Evolutionary conservation across 179 eudicot species (phyloP).

Genomic region (Nepenthes alata): DNA sequence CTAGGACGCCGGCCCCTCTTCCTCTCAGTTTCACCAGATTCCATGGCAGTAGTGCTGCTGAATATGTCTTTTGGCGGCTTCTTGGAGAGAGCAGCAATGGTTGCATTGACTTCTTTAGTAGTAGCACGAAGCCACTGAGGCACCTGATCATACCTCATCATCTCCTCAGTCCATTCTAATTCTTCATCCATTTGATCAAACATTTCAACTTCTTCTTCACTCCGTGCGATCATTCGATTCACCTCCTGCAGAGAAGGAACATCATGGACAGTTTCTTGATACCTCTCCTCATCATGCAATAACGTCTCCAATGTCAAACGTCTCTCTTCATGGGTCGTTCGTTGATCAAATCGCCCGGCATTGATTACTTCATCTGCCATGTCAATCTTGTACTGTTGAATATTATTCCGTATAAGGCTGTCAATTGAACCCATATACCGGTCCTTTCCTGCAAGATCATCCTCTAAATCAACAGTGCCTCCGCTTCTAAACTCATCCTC

Average conservation of each 20-base stretch:
- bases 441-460: conserved; percentile 96
- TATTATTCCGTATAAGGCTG: conserved; percentile 86
- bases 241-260: conserved; percentile 98
- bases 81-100: conserved; percentile 62
- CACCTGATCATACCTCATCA: conserved; percentile 73
- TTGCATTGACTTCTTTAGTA: conserved; percentile 66
- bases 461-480: conserved; percentile 74
- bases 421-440: conserved; percentile 93
- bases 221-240: conserved; percentile 93
- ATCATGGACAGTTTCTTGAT: conserved; percentile 91
- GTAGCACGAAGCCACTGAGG: conserved; percentile 89
- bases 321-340: conserved; percentile 98
- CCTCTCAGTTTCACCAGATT: conserved; percentile 38
- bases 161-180: conserved; percentile 77
- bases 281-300: conserved; percentile 93
- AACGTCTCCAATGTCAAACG: conserved; percentile 83
- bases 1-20: conserved; percentile 65
- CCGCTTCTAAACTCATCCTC: conserved; percentile 80
- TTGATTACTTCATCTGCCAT: conserved; percentile 99
- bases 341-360: conserved; percentile 98
- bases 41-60: conserved; percentile 29
- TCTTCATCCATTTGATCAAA: conserved; percentile 99
- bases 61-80: conserved; percentile 55
- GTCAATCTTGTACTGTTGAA: conserved; percentile 96
- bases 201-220: conserved; percentile 86